These are phyloP conservation scores for Colletotrichum godetiae DNA, from an alignment of 2,329 filamentous ascomycete genomes.

Conservation along the genomic window DNA sequence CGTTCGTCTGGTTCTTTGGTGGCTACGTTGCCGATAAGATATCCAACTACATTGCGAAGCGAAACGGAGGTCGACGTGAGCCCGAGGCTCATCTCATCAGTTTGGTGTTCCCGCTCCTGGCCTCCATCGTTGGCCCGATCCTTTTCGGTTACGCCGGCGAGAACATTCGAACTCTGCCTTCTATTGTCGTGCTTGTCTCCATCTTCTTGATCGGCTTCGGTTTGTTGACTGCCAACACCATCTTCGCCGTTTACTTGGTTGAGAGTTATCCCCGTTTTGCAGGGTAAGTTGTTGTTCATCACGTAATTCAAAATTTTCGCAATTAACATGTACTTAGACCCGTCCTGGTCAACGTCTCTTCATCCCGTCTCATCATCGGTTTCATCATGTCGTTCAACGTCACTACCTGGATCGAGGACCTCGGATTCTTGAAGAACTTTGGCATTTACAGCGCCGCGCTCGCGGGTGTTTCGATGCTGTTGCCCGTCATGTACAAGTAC, in stretches of 20 bases:
- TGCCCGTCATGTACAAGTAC: slow-evolving; percentile 44
- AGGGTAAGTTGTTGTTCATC: slow-evolving; percentile 18
- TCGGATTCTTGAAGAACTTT: slow-evolving; percentile 44
- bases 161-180: slow-evolving; percentile 39
- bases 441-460: slow-evolving; percentile 47
- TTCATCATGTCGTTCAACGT: slow-evolving; percentile 45
- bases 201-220: slow-evolving; percentile 44
- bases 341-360: slow-evolving; percentile 48
- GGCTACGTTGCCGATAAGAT: slow-evolving; percentile 46
- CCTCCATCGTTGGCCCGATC: slow-evolving; percentile 44
- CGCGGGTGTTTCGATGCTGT: slow-evolving; percentile 43
- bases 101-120: slow-evolving; percentile 43
- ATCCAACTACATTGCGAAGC: slow-evolving; percentile 43
- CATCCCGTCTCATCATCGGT: slow-evolving; percentile 45
- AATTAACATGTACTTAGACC: slow-evolving; percentile 38
- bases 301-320: not conserved
- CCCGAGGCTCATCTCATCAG: slow-evolving; percentile 48
- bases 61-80: slow-evolving; percentile 43
- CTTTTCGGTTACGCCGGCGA: slow-evolving; percentile 46
- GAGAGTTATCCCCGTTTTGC: slow-evolving; percentile 46
- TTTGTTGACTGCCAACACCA: slow-evolving; percentile 43
- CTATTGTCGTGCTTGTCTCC: slow-evolving; percentile 43
- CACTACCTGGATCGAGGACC: slow-evolving; percentile 42
- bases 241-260: slow-evolving; percentile 46
- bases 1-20: slow-evolving; percentile 39